A percentile compares a stretch with the other conserved stretches of the same genome.
Conservation (phyloP, 2,329 filamentous ascomycete genomes). For the Colletotrichum spaethianum region DNA sequence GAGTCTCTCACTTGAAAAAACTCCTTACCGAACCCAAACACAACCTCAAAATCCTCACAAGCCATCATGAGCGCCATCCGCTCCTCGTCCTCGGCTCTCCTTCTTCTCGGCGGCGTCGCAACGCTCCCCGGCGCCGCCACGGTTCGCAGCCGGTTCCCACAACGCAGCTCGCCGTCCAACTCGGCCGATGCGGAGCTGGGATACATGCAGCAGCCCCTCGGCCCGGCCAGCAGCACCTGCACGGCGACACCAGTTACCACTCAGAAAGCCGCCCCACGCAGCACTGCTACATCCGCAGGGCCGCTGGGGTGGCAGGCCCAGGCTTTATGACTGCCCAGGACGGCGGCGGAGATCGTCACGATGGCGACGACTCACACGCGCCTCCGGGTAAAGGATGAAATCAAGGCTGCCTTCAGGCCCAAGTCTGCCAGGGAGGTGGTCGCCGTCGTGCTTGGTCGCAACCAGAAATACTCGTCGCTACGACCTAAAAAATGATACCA, state of each 20-base stretch:
- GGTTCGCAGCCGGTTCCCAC: conserved; percentile 41
- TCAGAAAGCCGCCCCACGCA: background rate
- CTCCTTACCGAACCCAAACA: background rate
- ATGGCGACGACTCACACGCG: conserved; percentile 24
- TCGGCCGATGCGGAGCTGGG: conserved; percentile 34
- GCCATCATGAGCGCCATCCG: conserved; percentile 32
- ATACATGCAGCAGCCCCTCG: conserved; percentile 37
- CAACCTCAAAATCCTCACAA: background rate
- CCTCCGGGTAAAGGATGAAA: background rate
- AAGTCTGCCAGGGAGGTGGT: conserved; percentile 11
- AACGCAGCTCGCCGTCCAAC: conserved; percentile 8
- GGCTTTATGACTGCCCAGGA: conserved; percentile 35
- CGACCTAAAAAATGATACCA: background rate
- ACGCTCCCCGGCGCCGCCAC: conserved; percentile 43
- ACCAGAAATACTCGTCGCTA: conserved; percentile 8
- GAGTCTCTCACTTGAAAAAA: conserved; percentile 15
- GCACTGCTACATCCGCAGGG: background rate
- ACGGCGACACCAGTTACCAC: background rate
- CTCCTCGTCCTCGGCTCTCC: conserved; percentile 41
- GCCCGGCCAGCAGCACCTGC: conserved; percentile 16
- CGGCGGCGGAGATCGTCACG: conserved; percentile 33
- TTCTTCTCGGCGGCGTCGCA: conserved; percentile 44
- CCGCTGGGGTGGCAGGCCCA: conserved; percentile 29
- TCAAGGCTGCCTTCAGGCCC: background rate
- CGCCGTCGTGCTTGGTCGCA: conserved; percentile 8